Evolutionary conservation across 2,329 filamentous ascomycete species (phyloP).

Genomic region (Aspergillus intermedius): DNA sequence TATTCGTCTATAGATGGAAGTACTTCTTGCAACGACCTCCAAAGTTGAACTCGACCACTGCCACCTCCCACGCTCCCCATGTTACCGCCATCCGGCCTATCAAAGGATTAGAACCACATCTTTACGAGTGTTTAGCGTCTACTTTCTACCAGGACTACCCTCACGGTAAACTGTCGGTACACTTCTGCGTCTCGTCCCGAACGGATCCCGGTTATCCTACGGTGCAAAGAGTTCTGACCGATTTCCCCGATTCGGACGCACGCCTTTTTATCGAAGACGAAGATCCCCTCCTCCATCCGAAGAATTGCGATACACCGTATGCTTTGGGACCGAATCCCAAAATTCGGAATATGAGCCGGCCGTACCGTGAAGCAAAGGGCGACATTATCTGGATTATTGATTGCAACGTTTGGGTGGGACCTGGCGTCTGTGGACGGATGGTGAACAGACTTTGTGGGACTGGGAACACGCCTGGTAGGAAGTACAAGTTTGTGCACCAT

Average conservation of each 20-base stretch:
- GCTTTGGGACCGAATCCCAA: slow-evolving; percentile 94
- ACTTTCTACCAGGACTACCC: slow-evolving; percentile 81
- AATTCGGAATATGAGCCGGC: slow-evolving; percentile 90
- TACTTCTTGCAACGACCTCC: slow-evolving; percentile 46
- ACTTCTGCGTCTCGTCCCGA: slow-evolving; percentile 71
- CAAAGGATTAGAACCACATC: slow-evolving; percentile 80
- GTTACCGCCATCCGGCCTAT: slow-evolving; percentile 89
- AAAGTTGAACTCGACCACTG: slow-evolving; percentile 34
- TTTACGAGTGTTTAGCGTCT: slow-evolving; percentile 88
- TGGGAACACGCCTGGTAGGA: slow-evolving; percentile 37
- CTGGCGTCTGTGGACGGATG: slow-evolving; percentile 75
- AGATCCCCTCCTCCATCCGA: slow-evolving; percentile 58
- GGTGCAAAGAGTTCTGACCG: slow-evolving; percentile 62
- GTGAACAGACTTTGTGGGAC: slow-evolving; percentile 78
- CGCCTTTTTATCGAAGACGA: slow-evolving; percentile 74
- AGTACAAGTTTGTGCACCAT: slow-evolving; percentile 90
- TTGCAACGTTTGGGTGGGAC: slow-evolving; percentile 89
- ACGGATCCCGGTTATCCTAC: slow-evolving; percentile 71
- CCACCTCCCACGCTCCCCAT: slow-evolving; percentile 56
- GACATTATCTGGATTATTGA: slow-evolving; percentile 93
- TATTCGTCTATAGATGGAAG: slow-evolving; percentile 42
- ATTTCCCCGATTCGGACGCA: slow-evolving; percentile 67
- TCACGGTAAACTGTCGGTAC: slow-evolving; percentile 64
- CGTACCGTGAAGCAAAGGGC: slow-evolving; percentile 79
- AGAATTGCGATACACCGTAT: slow-evolving; percentile 37